These are phyloP conservation scores for Achlya hypogyna DNA, from an alignment of 352 stramenopile genomes.

Conservation along the genomic window DNA sequence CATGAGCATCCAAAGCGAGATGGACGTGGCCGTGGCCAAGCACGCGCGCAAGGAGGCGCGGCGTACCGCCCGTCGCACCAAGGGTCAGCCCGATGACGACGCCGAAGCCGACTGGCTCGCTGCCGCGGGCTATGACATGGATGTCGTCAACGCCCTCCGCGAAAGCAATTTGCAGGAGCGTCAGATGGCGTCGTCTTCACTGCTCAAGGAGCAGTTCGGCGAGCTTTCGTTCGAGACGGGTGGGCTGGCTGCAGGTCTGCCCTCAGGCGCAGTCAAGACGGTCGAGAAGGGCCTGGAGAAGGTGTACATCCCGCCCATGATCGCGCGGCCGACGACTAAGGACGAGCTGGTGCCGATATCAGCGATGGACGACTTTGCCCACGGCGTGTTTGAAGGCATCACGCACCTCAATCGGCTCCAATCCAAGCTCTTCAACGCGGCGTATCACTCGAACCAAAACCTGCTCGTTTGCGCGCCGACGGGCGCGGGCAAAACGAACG, in stretches of 20 bases:
- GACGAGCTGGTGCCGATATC: constrained; percentile 59
- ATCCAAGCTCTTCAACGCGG: constrained; percentile 93
- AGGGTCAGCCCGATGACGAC: constrained; percentile 25
- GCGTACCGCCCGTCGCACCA: constrained; percentile 8
- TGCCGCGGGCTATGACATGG: constrained; percentile 62
- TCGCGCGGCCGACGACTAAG: constrained; percentile 44
- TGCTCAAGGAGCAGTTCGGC: constrained; percentile 70
- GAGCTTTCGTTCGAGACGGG: constrained; percentile 61
- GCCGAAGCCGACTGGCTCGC: constrained; percentile 62
- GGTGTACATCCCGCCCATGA: constrained; percentile 67
- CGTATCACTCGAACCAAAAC: constrained; percentile 96
- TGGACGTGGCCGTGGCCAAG: constrained; percentile 41
- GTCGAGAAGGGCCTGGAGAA: constrained; percentile 78
- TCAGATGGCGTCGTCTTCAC: constrained; percentile 45
- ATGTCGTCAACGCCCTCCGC: constrained; percentile 61
- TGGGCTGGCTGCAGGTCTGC: constrained; percentile 47
- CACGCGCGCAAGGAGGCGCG: constrained; percentile 48
- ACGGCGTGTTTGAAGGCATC: constrained; percentile 70
- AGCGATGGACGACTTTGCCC: constrained; percentile 57
- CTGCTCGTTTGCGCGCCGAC: constrained; percentile 90
- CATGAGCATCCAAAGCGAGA: constrained; percentile 63
- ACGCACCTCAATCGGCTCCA: constrained; percentile 96
- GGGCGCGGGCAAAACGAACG: constrained; percentile 96
- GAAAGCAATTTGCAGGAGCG: constrained; percentile 62
- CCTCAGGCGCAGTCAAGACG: constrained; percentile 53